Conservation (phyloP, 108 stramenopile species). For the Halocafeteria seosinensis region DNA sequence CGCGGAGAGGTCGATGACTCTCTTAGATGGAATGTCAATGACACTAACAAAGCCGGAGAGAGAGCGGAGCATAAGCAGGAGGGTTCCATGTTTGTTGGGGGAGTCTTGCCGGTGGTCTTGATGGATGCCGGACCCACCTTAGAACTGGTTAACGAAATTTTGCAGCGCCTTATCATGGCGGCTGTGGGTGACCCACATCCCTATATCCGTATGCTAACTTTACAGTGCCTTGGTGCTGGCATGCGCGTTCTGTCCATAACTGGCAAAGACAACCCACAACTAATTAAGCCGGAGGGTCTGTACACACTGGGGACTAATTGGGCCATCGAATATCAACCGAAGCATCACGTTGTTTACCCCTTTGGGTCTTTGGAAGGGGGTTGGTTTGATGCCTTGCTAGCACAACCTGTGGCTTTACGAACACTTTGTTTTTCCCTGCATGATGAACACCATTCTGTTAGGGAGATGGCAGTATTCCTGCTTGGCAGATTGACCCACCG, state of each 20-base stretch:
- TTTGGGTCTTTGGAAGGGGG: too few relatives aligned
- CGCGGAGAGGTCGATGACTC: too few relatives aligned
- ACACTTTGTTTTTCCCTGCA: slow-evolving; percentile 60
- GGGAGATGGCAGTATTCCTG: slow-evolving; percentile 34
- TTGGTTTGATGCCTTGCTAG: slow-evolving; percentile 67
- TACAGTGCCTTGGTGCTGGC: slow-evolving; percentile 49
- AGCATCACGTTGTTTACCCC: too few relatives aligned
- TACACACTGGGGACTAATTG: too few relatives aligned
- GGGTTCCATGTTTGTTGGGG: too few relatives aligned
- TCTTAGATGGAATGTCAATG: too few relatives aligned
- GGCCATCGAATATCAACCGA: too few relatives aligned
- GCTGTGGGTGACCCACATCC: slow-evolving; percentile 30
- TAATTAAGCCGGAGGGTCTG: too few relatives aligned
- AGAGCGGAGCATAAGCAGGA: too few relatives aligned
- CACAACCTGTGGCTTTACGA: slow-evolving; percentile 54
- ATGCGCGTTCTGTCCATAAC: too few relatives aligned
- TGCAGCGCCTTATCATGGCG: slow-evolving; percentile 13
- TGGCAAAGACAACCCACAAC: too few relatives aligned
- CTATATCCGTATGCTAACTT: slow-evolving; percentile 58
- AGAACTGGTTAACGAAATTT: background rate
- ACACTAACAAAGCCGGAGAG: too few relatives aligned
- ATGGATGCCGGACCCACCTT: background rate
- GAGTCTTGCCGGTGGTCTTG: background rate
- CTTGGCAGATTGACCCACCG: slow-evolving; percentile 49
- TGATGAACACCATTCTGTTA: slow-evolving; percentile 53